Evolutionary conservation across 768 basidiomycete genomes (phyloP).

Genomic region (Naematelia encephala): DNA sequence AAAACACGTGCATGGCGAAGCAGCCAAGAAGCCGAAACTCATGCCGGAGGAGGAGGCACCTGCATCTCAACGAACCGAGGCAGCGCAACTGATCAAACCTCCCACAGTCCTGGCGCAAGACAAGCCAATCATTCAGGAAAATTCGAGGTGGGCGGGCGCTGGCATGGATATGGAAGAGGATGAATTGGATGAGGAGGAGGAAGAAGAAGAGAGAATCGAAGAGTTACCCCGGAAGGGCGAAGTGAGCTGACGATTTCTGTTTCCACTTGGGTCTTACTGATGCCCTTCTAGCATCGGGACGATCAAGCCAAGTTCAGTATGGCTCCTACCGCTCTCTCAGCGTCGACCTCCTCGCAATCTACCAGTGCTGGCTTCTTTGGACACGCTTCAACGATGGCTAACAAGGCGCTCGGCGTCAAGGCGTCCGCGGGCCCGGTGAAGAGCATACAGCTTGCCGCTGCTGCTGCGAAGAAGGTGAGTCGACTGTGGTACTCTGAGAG

Average conservation of each 20-base stretch:
- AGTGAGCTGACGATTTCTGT: not conserved
- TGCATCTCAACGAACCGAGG: not conserved
- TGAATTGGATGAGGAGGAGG: conserved; percentile 1
- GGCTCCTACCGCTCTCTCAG: conserved; percentile 13
- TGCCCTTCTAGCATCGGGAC: not conserved
- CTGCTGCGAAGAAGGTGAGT: conserved; percentile 82
- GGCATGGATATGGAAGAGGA: conserved; percentile 6
- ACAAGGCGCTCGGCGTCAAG: conserved; percentile 34
- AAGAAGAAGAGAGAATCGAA: conserved; percentile 1
- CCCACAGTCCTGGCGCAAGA: not conserved
- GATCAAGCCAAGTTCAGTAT: conserved; percentile 1
- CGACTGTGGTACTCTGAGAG: not conserved
- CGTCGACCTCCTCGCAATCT: conserved; percentile 19
- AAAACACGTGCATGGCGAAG: not conserved
- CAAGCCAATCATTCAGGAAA: not conserved
- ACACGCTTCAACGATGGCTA: conserved; percentile 13
- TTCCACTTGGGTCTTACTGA: not conserved
- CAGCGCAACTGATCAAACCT: not conserved
- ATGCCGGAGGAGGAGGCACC: not conserved
- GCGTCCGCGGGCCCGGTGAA: conserved; percentile 57
- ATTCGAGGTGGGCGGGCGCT: not conserved
- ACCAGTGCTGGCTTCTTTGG: conserved; percentile 6
- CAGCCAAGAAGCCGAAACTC: not conserved
- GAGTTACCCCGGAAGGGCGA: not conserved
- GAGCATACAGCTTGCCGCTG: conserved; percentile 74